Conservation (phyloP, 2,329 filamentous ascomycete species). For the Chrysosphaeria jannelii region DNA sequence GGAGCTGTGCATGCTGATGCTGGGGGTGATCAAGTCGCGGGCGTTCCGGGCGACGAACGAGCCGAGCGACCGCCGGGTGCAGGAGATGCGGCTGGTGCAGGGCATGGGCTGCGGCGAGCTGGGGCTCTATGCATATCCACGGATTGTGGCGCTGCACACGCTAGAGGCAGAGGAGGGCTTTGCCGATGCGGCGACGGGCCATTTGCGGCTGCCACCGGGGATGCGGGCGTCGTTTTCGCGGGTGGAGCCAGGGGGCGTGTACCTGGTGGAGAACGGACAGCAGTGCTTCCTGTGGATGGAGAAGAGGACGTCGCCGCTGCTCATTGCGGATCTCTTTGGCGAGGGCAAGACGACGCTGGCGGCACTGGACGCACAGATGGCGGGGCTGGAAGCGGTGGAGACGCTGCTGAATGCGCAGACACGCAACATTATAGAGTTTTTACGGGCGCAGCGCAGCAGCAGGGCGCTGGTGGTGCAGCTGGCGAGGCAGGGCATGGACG, state of each 20-base stretch:
- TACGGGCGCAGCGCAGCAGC: constrained; percentile 49
- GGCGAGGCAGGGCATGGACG: constrained; percentile 74
- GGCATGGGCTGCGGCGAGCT: constrained; percentile 67
- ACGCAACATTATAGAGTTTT: constrained; percentile 71
- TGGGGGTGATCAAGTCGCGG: constrained; percentile 65
- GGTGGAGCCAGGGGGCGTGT: constrained; percentile 77
- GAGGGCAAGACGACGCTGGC: constrained; percentile 40
- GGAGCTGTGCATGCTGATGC: constrained; percentile 88
- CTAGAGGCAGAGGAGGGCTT: constrained; percentile 72
- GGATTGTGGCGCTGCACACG: constrained; percentile 77
- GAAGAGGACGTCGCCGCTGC: constrained; percentile 66
- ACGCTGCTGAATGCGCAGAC: constrained; percentile 88
- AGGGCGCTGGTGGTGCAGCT: constrained; percentile 77
- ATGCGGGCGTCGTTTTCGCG: constrained; percentile 62
- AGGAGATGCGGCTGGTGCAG: constrained; percentile 73
- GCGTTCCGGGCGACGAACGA: constrained; percentile 86
- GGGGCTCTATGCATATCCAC: constrained; percentile 77
- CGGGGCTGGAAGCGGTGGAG: constrained; percentile 52
- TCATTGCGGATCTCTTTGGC: constrained; percentile 75
- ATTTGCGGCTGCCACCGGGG: constrained; percentile 54
- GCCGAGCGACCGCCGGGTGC: constrained; percentile 63
- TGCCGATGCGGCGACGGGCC: constrained; percentile 57
- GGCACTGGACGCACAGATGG: constrained; percentile 52
- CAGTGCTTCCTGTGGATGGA: constrained; percentile 81
- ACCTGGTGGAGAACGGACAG: constrained; percentile 87